phyloP scores from a whole-genome alignment of 257 asterid species.

The Jasminum sambac region DNA sequence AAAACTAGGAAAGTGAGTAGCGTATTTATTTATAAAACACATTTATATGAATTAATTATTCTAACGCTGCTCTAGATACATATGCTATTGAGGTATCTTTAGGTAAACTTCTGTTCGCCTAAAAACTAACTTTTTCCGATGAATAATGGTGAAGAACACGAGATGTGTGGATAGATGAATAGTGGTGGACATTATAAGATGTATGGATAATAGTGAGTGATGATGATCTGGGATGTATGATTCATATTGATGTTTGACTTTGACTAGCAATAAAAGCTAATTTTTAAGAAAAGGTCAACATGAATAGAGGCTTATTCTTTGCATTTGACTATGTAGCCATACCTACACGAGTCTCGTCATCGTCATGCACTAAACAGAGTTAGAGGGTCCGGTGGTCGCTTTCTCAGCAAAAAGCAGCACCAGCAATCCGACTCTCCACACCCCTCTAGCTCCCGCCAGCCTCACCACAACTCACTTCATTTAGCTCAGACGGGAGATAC shows the following conservation, averaged over 20 bases:
- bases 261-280: too few species aligned
- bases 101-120: too few species aligned
- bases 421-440: slow-evolving; percentile 43
- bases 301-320: too few species aligned
- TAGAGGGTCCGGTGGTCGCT: slow-evolving; percentile 90
- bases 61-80: background rate
- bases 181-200: too few species aligned
- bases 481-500: slow-evolving; percentile 24
- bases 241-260: too few species aligned
- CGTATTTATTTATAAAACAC: background rate
- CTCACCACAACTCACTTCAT: slow-evolving; percentile 25
- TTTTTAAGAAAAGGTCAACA: too few species aligned
- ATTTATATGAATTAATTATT: background rate
- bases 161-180: too few species aligned
- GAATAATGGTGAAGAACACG: too few species aligned
- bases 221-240: too few species aligned
- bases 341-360: slow-evolving; percentile 97
- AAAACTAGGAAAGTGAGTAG: slow-evolving; percentile 76
- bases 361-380: slow-evolving; percentile 89
- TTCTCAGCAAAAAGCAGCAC: slow-evolving; percentile 71
- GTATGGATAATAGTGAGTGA: too few species aligned
- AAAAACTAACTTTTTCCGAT: too few species aligned
- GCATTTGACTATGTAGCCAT: slow-evolving; percentile 59
- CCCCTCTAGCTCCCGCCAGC: slow-evolving; percentile 30
- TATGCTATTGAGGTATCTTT: too few species aligned